Evolutionary conservation across 257 asterid species (phyloP), one percentile per base, ranked within the genome.

Genomic region (Marsdenia floribunda): DNA sequence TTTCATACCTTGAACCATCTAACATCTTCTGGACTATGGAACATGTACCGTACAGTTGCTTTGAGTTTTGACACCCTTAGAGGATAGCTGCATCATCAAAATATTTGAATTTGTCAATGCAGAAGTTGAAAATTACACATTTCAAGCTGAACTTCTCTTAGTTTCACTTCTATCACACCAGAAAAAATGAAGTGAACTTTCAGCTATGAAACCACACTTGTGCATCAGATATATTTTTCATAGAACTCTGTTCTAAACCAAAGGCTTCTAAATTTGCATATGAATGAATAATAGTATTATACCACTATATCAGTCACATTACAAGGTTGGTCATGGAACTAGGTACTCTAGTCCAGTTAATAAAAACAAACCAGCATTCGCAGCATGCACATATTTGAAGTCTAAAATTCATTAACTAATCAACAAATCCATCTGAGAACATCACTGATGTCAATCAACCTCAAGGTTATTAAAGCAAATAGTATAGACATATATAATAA

Each of bases 21-120:
- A 73, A 95, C 98, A 75, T 95, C 99, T 85, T 95, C 99, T 0
- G 98, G 98, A 77, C 74, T 95, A 77, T 92, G 99, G 74, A 95
- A 92, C 99, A 95, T 92, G 81, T 82, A 95, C 72, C 98, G 86
- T 80, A 92, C 97, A 2, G 97, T 89, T 18, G 99, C 93, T 84
- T 90, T 95, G 58, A 82, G 69, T 88, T 95, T 95, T 42, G 99
- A 95, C 46, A 95, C 99, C 77, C 98, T 87, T 71, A 84, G 97
- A n/a, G 99, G 98, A 75, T 95, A 95, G 37, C 99, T 95, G 96
- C 92, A 88, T 26, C 73, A 77, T 73, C 26, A 16, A 82, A 46
- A 68, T 37, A 66, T 50, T 76, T 70, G 11, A 16, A 46, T 61
- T 58, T 57, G 76, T 86, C 68, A 82, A 82, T 65, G 40, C 50